Evolutionary conservation across 2,329 filamentous ascomycete species (phyloP).

Genomic region (Beauveria asiatica): DNA sequence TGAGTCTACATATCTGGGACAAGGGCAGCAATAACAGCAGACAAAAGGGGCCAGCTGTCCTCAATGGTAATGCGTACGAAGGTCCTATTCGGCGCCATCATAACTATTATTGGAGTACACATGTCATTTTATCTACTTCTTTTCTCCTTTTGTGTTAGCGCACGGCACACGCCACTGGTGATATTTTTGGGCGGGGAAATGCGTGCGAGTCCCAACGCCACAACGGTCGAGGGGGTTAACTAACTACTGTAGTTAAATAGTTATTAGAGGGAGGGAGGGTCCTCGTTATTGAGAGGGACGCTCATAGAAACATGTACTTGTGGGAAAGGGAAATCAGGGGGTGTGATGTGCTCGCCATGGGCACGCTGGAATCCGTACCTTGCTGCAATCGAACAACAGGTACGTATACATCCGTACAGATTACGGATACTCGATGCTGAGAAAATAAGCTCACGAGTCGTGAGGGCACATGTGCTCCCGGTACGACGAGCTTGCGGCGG

Average conservation of each 20-base stretch:
- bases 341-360: background rate
- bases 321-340: background rate
- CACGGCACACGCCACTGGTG: background rate
- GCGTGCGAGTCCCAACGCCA: background rate
- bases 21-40: background rate
- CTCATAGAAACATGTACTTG: background rate
- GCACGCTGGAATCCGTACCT: no score
- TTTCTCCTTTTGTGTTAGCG: background rate
- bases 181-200: background rate
- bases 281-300: background rate
- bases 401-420: no score
- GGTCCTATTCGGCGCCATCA: background rate
- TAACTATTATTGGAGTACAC: no score
- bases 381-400: background rate
- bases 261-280: background rate
- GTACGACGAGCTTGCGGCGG: background rate
- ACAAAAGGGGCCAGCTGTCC: background rate
- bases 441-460: background rate
- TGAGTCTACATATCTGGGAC: background rate
- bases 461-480: background rate
- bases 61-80: background rate
- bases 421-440: no score
- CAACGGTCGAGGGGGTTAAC: conserved; percentile 5
- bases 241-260: no score
- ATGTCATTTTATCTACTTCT: background rate